Evolutionary conservation across 768 basidiomycete genomes (phyloP).

Genomic region (Psilocybe tampanensis): DNA sequence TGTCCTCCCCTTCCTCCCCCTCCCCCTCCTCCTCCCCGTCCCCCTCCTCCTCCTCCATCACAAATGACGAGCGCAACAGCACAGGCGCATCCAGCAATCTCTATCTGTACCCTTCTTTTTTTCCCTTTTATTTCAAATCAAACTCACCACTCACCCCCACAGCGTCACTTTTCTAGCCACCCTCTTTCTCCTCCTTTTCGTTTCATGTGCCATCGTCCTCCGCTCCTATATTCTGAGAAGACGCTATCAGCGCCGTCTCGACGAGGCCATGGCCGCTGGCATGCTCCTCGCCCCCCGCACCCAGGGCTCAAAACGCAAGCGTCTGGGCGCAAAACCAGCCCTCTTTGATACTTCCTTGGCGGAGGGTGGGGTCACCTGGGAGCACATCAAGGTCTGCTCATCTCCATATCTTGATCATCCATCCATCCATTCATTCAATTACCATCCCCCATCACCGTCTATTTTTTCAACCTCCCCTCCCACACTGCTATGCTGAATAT

Average conservation of each 20-base stretch:
- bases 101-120: constrained; percentile 39
- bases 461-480: background rate
- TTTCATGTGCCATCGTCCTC: constrained; percentile 65
- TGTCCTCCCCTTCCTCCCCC: constrained; percentile 22
- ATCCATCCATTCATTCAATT: constrained; percentile 7
- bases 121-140: background rate
- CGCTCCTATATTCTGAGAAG: constrained; percentile 65
- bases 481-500: no score
- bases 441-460: background rate
- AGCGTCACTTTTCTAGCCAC: constrained; percentile 78
- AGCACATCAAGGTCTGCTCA: constrained; percentile 44
- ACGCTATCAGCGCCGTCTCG: constrained; percentile 53
- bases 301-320: constrained; percentile 40
- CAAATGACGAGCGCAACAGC: constrained; percentile 3
- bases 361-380: constrained; percentile 42
- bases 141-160: constrained; percentile 9
- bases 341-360: constrained; percentile 49
- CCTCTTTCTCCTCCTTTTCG: constrained; percentile 63
- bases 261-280: constrained; percentile 56
- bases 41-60: constrained; percentile 16
- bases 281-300: constrained; percentile 42
- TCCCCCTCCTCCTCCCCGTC: constrained; percentile 18
- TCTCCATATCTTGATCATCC: constrained; percentile 9
- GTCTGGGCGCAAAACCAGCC: constrained; percentile 51
- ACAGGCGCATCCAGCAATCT: constrained; percentile 36